Conservation (phyloP, 129 eudicot species). For the Erigeron canadensis region DNA sequence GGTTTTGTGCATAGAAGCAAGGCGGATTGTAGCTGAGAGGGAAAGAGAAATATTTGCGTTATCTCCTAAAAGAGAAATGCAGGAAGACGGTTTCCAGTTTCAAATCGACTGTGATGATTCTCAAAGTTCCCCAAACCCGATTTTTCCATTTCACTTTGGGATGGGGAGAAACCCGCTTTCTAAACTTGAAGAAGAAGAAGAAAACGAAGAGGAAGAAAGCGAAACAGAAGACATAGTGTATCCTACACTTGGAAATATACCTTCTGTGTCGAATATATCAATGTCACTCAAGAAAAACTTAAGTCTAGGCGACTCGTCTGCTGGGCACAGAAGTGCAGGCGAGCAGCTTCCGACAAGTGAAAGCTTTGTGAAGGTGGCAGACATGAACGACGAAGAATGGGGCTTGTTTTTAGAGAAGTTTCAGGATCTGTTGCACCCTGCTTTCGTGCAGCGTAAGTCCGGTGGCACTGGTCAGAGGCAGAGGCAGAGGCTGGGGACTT, state of each 20-base stretch:
- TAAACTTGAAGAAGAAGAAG: constrained; percentile 59
- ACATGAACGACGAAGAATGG: constrained; percentile 92
- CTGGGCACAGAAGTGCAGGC: constrained; percentile 80
- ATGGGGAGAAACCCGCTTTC: constrained; percentile 62
- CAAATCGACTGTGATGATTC: constrained; percentile 65
- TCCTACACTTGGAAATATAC: constrained; percentile 25
- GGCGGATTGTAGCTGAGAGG: constrained; percentile 52
- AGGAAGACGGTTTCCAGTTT: constrained; percentile 57
- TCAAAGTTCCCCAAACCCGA: constrained; percentile 32
- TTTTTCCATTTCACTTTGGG: constrained; percentile 39
- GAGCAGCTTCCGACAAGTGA: constrained; percentile 83
- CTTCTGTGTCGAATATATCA: constrained; percentile 47
- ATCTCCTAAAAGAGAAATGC: constrained; percentile 46
- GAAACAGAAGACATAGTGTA: constrained; percentile 10
- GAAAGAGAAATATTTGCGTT: constrained; percentile 23
- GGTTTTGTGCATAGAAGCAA: constrained; percentile 79
- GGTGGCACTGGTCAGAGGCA: constrained; percentile 61
- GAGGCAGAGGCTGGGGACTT: constrained; percentile 93
- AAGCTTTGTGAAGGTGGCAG: constrained; percentile 73
- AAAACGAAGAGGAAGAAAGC: constrained; percentile 43
- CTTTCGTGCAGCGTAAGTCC: constrained; percentile 61
- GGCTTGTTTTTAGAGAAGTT: constrained; percentile 68
- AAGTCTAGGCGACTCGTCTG: constrained; percentile 62
- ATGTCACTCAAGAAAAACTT: constrained; percentile 50
- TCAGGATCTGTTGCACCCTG: constrained; percentile 55